Evolutionary conservation across 2,329 filamentous ascomycete species (phyloP).

Genomic region (Colletotrichum spaethianum): DNA sequence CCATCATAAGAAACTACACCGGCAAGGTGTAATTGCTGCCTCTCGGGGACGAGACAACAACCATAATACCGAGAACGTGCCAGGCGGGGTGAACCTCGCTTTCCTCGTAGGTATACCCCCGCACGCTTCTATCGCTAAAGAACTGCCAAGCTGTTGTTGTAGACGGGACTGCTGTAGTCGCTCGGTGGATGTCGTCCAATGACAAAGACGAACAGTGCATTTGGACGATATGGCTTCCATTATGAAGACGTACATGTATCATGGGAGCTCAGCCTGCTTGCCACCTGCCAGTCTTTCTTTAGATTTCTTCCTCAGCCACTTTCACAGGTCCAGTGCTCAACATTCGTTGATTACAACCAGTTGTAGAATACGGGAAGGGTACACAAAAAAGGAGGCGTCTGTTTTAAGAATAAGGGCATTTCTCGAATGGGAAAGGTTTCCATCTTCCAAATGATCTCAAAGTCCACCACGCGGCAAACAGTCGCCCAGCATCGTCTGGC

Average conservation of each 20-base stretch:
- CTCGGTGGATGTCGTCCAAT: conserved; percentile 24
- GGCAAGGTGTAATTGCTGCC: not conserved
- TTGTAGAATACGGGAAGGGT: not conserved
- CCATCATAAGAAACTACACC: not conserved
- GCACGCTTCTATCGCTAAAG: conserved; percentile 17
- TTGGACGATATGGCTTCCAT: conserved; percentile 6
- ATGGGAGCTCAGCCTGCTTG: conserved; percentile 13
- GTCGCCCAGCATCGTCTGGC: conserved; percentile 9
- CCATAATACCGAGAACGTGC: not conserved
- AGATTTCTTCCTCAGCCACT: not conserved
- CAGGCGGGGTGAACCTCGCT: not conserved
- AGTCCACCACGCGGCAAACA: conserved; percentile 12
- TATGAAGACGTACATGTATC: conserved; percentile 32
- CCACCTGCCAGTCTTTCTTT: not conserved
- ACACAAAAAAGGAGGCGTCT: conserved; percentile 4
- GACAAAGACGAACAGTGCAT: conserved; percentile 4
- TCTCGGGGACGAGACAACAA: not conserved
- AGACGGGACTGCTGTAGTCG: conserved; percentile 10
- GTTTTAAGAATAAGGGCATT: conserved; percentile 21
- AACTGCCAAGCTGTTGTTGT: conserved; percentile 16
- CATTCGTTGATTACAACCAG: conserved; percentile 1
- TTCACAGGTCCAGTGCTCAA: conserved; percentile 13
- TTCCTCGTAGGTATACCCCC: not conserved
- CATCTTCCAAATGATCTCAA: conserved; percentile 16
- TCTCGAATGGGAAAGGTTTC: conserved; percentile 29